Base-by-base conservation (phyloP, 768 basidiomycete genomes). In the Symmetrospora coprosmae region DNA sequence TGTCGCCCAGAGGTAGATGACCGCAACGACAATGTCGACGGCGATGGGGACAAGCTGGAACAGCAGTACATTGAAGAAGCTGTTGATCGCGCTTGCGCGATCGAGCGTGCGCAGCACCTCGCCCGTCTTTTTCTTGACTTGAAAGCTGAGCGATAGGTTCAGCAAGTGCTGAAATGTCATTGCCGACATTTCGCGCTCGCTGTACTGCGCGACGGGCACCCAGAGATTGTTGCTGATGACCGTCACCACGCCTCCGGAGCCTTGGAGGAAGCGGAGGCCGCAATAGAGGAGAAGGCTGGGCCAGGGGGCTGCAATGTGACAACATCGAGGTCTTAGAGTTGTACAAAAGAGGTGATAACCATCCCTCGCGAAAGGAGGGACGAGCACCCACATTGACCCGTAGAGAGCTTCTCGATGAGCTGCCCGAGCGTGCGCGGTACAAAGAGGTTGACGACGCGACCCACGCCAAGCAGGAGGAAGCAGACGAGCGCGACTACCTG, bases 171-270 rank as follows among this genome's bases (percentile, higher is more conserved):
- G 81, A 73, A 86, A 87, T 9, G 87, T 84, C 51, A 90, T 75
- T 67, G 82, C 78, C 1, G 83, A 84, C 87, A 92, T 90, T 72
- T 87, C 86, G 82, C 66, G 33, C 49, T 64, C 65, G 7, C 85
- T 86, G 70, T 82, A 86, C 72, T 88, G 87, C 79, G 88, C 85
- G 40, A 97, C 84, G 1, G 88, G 86, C 1, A 83, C 79, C 85
- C 87, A 91, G 2, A 88, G 75, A 30, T 79, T 75, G 81, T 84
- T 52, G 50, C 48, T 46, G 13, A 52, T 11, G 23, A 62, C 60
- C 4, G 34, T 19, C 23, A 66, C 45, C 23, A 92, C 73, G 25
- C 88, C 88, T 23, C 85, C 85, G 52, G 78, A 79, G 27, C 85
- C 82, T 72, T 86, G 80, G 30, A 89, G 71, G 72, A 86, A 85